Conservation (phyloP, 345 rosid species). For the Eutrema yunnanense region DNA sequence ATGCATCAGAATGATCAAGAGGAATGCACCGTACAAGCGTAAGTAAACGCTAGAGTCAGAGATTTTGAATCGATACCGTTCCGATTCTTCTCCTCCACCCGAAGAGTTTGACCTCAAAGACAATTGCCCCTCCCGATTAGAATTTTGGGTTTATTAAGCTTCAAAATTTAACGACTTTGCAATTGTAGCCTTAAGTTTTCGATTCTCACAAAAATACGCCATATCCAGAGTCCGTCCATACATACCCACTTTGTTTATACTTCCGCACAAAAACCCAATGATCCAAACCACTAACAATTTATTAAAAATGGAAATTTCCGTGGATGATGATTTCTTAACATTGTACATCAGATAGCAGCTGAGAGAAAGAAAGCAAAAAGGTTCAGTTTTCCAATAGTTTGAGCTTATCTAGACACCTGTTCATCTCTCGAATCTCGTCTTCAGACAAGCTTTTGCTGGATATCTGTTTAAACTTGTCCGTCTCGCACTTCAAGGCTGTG, state of each 20-base stretch:
- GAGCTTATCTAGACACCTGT: conserved; percentile 55
- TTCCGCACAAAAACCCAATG: neutral
- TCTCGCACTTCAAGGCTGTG: conserved; percentile 73
- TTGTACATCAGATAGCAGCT: neutral
- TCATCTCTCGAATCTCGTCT: conserved; percentile 51
- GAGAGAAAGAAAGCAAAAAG: too few species aligned
- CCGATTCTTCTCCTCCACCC: conserved; percentile 8
- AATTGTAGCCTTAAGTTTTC: neutral
- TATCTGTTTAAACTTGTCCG: conserved; percentile 53
- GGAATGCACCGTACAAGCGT: neutral
- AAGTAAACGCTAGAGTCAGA: neutral
- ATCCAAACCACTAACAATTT: neutral
- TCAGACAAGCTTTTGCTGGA: conserved; percentile 39
- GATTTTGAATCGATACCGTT: conserved; percentile 6
- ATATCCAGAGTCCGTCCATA: neutral
- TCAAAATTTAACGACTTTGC: neutral
- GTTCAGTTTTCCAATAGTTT: conserved; percentile 46
- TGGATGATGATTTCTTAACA: neutral
- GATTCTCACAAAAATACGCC: conserved; percentile 5
- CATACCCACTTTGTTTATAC: neutral
- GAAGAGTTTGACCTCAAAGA: conserved; percentile 11
- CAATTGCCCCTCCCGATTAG: neutral
- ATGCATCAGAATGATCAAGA: neutral
- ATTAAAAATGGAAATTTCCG: too few species aligned
- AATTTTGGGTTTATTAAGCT: neutral